Conservation (phyloP, 192 early-diverging fungal genomes). For the Dispira parvispora region DNA sequence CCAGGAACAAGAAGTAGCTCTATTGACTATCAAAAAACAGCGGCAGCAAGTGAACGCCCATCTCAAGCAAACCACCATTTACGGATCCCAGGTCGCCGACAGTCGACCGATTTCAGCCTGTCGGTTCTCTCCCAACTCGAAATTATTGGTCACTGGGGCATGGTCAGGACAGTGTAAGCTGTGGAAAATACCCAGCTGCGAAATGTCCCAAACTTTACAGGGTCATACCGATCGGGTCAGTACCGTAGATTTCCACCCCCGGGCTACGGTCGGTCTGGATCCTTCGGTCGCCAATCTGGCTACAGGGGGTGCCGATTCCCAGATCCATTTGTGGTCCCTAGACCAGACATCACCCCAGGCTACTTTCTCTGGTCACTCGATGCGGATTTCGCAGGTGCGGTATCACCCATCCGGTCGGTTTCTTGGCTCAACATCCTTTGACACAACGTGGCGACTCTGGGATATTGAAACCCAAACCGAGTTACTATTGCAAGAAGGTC, state of each 20-base stretch:
- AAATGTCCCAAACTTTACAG: constrained; percentile 29
- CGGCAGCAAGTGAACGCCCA: no score
- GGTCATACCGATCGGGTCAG: constrained; percentile 83
- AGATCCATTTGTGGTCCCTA: constrained; percentile 70
- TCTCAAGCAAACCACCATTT: constrained; percentile 23
- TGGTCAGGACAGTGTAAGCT: constrained; percentile 77
- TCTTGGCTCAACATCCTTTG: constrained; percentile 47
- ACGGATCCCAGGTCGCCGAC: constrained; percentile 76
- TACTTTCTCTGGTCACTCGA: constrained; percentile 60
- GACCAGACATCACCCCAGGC: constrained; percentile 62
- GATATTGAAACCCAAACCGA: constrained; percentile 62
- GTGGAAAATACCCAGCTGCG: constrained; percentile 68
- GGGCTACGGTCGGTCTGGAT: constrained; percentile 41
- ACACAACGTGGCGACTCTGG: constrained; percentile 95
- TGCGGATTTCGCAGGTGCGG: constrained; percentile 66
- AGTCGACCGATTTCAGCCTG: constrained; percentile 65
- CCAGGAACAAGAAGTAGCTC: no score
- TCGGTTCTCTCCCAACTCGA: constrained; percentile 65
- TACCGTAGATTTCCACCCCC: constrained; percentile 78
- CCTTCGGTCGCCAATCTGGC: constrained; percentile 54
- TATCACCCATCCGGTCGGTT: constrained; percentile 83
- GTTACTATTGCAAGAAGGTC: constrained; percentile 83
- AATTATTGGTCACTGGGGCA: constrained; percentile 57
- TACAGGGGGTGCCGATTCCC: constrained; percentile 62
- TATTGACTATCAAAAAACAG: no score